phyloP scores from a whole-genome alignment of 805 yeast genomes.

The Ogataea thermomethanolica region DNA sequence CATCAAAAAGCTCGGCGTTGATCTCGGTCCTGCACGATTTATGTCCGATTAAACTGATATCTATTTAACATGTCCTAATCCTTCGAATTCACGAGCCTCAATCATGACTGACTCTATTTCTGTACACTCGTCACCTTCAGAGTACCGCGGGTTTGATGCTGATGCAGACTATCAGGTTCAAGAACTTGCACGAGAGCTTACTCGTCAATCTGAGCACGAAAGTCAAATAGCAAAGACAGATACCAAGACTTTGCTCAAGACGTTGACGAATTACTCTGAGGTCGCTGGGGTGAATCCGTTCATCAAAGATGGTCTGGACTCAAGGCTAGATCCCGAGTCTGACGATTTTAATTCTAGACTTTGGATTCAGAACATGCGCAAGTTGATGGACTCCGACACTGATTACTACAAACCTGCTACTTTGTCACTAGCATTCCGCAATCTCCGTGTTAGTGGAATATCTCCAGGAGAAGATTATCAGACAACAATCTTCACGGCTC shows the following conservation, averaged over 20 bases:
- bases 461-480: slow-evolving; percentile 62
- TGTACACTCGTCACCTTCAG: background rate
- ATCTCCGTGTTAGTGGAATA: slow-evolving; percentile 55
- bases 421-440: slow-evolving; percentile 53
- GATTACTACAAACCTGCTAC: slow-evolving; percentile 60
- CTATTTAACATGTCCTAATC: no score
- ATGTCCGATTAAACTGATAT: no score
- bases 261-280: slow-evolving; percentile 41
- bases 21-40: no score
- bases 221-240: slow-evolving; percentile 14
- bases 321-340: slow-evolving; percentile 50
- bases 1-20: no score
- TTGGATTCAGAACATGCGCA: slow-evolving; percentile 60
- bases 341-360: slow-evolving; percentile 50
- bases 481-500: slow-evolving; percentile 45
- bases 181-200: slow-evolving; percentile 37
- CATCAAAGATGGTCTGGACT: slow-evolving; percentile 20
- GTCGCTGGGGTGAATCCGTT: slow-evolving; percentile 42
- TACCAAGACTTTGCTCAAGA: slow-evolving; percentile 25
- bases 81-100: background rate
- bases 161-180: slow-evolving; percentile 34
- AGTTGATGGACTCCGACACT: slow-evolving; percentile 45
- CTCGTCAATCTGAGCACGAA: slow-evolving; percentile 9
- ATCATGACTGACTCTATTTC: slow-evolving; percentile 2
- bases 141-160: slow-evolving; percentile 35